Percentiles rank a stretch among this genome's conserved stretches.
These are phyloP conservation scores for Flaveria brownii DNA, from an alignment of 129 eudicot species.

Conservation along the genomic window DNA sequence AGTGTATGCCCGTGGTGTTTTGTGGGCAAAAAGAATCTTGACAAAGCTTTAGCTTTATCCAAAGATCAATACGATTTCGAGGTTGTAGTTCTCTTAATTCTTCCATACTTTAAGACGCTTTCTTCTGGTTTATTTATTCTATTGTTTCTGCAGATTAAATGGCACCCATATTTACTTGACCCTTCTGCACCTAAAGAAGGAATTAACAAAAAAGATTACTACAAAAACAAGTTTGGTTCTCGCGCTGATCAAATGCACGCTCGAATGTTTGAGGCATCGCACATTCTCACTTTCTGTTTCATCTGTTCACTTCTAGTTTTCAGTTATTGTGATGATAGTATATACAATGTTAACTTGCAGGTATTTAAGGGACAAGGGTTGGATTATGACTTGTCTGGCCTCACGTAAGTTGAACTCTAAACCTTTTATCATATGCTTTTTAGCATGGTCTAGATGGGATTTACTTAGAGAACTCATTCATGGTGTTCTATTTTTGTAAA, in stretches of 20 bases:
- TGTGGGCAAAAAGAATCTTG: slow-evolving; percentile 91
- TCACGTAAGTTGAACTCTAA: slow-evolving; percentile 60
- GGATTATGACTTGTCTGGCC: slow-evolving; percentile 70
- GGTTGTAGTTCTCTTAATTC: slow-evolving; percentile 40
- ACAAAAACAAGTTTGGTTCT: slow-evolving; percentile 64
- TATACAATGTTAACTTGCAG: slow-evolving; percentile 39
- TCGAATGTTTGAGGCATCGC: slow-evolving; percentile 69
- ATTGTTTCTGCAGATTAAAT: slow-evolving; percentile 53
- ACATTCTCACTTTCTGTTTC: neutral
- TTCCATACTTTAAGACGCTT: neutral
- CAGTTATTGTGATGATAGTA: slow-evolving; percentile 7
- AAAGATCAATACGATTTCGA: slow-evolving; percentile 70
- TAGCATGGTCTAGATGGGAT: neutral
- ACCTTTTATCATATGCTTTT: neutral
- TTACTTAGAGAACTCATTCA: slow-evolving; percentile 8
- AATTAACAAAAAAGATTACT: slow-evolving; percentile 63
- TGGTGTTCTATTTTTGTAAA: slow-evolving; percentile 9
- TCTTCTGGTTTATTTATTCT: neutral
- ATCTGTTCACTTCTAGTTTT: slow-evolving; percentile 7
- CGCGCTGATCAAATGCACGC: slow-evolving; percentile 59
- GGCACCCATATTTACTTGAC: slow-evolving; percentile 84
- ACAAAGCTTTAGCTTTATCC: slow-evolving; percentile 74
- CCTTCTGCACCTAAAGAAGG: slow-evolving; percentile 92
- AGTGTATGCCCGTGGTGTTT: slow-evolving; percentile 96
- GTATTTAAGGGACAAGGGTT: slow-evolving; percentile 74